Percentiles rank a stretch among this genome's conserved stretches.
Evolutionary conservation across 1,139 yeast genomes (phyloP).

Genomic region (Yamadazyma sp.): DNA sequence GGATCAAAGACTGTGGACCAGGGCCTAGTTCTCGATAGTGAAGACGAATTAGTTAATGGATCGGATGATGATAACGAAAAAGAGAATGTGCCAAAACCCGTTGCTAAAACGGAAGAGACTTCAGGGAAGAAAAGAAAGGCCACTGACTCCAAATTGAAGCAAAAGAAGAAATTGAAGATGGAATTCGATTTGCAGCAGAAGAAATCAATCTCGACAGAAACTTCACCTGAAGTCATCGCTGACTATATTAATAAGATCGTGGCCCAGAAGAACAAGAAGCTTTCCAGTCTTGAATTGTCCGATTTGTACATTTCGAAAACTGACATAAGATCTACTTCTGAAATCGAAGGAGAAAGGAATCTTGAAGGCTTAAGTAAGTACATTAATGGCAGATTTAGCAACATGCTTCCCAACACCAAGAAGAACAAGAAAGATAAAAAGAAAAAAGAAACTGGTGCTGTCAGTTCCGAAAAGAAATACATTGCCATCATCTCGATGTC

Average conservation of each 20-base stretch:
- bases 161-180: slow-evolving; percentile 59
- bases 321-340: slow-evolving; percentile 52
- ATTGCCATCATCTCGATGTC: slow-evolving; percentile 65
- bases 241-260: slow-evolving; percentile 59
- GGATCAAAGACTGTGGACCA: slow-evolving; percentile 1
- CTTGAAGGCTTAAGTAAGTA: slow-evolving; percentile 49
- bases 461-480: slow-evolving; percentile 27
- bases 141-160: slow-evolving; percentile 36
- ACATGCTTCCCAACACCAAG: slow-evolving; percentile 40
- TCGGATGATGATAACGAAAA: slow-evolving; percentile 16
- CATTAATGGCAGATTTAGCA: slow-evolving; percentile 41
- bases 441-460: slow-evolving; percentile 14
- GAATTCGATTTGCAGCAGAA: slow-evolving; percentile 57
- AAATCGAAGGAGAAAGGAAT: slow-evolving; percentile 44
- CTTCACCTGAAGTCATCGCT: slow-evolving; percentile 53
- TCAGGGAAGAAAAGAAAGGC: slow-evolving; percentile 29
- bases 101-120: slow-evolving; percentile 5
- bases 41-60: slow-evolving; percentile 13
- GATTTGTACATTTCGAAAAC: slow-evolving; percentile 54
- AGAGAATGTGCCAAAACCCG: slow-evolving; percentile 9
- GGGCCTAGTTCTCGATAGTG: slow-evolving; percentile 6
- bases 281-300: slow-evolving; percentile 62
- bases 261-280: slow-evolving; percentile 50
- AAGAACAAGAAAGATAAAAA: slow-evolving; percentile 26
- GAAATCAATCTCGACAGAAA: slow-evolving; percentile 45